phyloP scores from a whole-genome alignment of 2,329 filamentous ascomycete species.

The Fusarium torreyae region DNA sequence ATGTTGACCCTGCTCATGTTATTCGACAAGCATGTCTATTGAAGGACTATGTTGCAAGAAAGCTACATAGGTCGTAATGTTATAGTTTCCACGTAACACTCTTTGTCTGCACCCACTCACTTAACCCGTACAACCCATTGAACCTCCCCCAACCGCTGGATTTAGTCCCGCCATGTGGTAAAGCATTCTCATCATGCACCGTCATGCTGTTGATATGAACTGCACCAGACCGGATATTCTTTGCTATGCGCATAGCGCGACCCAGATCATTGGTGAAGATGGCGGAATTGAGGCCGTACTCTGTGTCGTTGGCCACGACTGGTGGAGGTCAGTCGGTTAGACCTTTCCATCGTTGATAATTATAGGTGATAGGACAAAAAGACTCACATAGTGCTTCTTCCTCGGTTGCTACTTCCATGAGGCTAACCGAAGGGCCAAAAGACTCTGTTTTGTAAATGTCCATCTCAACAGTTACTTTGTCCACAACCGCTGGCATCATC shows the following conservation, averaged over 20 bases:
- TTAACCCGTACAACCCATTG: slow-evolving; percentile 53
- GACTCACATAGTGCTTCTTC: slow-evolving; percentile 68
- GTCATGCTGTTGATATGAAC: slow-evolving; percentile 75
- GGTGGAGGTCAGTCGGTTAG: too few species aligned
- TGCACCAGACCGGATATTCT: slow-evolving; percentile 72
- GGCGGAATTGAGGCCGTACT: slow-evolving; percentile 78
- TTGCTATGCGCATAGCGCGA: slow-evolving; percentile 68
- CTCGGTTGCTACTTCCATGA: slow-evolving; percentile 12
- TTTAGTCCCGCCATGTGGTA: slow-evolving; percentile 76
- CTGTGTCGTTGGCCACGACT: slow-evolving; percentile 81
- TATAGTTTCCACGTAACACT: slow-evolving; percentile 43
- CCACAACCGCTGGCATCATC: slow-evolving; percentile 21
- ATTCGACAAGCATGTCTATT: too few species aligned
- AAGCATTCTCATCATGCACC: slow-evolving; percentile 71
- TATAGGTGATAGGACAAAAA: too few species aligned
- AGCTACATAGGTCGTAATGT: too few species aligned
- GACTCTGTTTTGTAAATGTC: slow-evolving; percentile 21
- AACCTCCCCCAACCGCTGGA: slow-evolving; percentile 73
- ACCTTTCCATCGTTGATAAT: too few species aligned
- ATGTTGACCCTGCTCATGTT: too few species aligned
- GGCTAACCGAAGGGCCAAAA: slow-evolving; percentile 28
- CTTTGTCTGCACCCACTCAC: slow-evolving; percentile 45
- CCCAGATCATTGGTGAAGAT: slow-evolving; percentile 79
- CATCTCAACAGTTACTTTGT: slow-evolving; percentile 8
- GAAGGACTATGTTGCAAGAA: too few species aligned